Evolutionary conservation across 306 rosid genomes (phyloP).

Genomic region (Mimosa pudica): DNA sequence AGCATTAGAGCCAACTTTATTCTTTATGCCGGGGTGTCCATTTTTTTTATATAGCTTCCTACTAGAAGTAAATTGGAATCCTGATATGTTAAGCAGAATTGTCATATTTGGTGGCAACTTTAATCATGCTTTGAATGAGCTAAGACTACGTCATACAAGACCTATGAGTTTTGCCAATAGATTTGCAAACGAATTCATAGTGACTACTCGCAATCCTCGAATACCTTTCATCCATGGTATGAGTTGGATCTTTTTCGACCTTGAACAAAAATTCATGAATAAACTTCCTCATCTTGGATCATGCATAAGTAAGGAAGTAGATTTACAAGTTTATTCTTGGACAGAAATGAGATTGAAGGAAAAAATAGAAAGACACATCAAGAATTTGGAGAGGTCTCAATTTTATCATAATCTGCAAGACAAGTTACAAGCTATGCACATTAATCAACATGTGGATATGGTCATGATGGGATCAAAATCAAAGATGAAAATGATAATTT

Average conservation of each 20-base stretch:
- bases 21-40: background rate
- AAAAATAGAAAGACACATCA: background rate
- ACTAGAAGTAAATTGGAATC: background rate
- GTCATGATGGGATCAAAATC: background rate
- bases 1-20: background rate
- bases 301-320: background rate
- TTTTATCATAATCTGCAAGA: background rate
- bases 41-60: no score
- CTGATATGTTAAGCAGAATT: background rate
- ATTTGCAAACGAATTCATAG: background rate
- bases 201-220: background rate
- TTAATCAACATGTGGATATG: background rate
- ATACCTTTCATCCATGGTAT: background rate
- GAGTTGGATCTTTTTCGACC: background rate
- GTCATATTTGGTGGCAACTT: background rate
- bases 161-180: background rate
- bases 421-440: background rate
- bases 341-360: no score
- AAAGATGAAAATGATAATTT: background rate
- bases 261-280: background rate
- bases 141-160: background rate
- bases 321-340: background rate
- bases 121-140: no score
- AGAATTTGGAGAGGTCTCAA: background rate
- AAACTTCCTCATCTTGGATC: no score